Evolutionary conservation across 1,284 basidiomycete species (phyloP), one percentile per base, ranked within the genome.

Genomic region (Leccinum subspadiceum): DNA sequence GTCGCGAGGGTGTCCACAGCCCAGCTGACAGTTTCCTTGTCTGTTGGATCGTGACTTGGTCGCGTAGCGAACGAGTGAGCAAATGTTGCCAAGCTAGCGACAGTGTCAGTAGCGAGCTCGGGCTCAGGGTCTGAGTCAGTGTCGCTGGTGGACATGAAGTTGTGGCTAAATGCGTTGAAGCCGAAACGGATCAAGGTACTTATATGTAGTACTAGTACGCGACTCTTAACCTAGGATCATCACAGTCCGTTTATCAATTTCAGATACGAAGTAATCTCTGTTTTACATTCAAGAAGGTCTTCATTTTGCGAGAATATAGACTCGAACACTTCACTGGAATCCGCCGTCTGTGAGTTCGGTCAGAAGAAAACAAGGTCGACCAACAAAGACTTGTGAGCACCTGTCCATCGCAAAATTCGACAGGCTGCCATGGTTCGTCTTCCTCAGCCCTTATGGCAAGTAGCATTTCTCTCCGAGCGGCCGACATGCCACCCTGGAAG

Each of bases 401-500:
- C 75, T 84, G 81, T 53, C 78, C 79, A 64, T 85, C 85, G 65
- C 76, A 84, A 69, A 86, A 92, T 53, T 85, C 78, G 24, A 86
- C 77, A 52, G 83, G 77, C 64, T 84, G 76, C 90, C 90, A 92
- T 56, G 73, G 75, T 66, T 90, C 90, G 57, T 90, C 90, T 66
- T 90, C 87, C 68, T 92, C 90, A 4, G 77, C 77, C 37, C 87
- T 81, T 44, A 91, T 84, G n/a, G 80, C 76, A 53, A 81, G 80
- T 22, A 92, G 71, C 82, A 92, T 91, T 64, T 92, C 90, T 65
- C 87, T 79, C 50, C 87, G 78, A 12, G 83, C 83, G 13, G 77
- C 71, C 56, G 87, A 87, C 52, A 90, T 72, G 2, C 85, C 83
- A 7, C 86, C 85, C 65, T 84, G 83, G 64, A 78, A 75, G 15